Evolutionary conservation across 1,139 yeast species (phyloP).

Genomic region (Hyphopichia burtonii): DNA sequence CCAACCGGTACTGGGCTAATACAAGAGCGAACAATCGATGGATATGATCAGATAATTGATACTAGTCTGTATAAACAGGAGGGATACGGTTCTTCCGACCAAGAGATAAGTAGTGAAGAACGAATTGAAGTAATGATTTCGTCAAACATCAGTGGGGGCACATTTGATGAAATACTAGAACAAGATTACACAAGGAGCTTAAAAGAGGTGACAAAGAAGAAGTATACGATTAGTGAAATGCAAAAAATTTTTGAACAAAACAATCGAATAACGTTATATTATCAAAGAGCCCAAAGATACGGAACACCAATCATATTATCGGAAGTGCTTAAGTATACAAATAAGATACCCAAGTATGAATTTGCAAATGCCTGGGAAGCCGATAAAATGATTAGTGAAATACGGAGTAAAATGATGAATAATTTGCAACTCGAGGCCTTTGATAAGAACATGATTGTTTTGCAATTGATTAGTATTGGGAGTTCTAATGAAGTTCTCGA

Average conservation of each 20-base stretch:
- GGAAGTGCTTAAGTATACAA: conserved; percentile 9
- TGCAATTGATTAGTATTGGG: conserved; percentile 14
- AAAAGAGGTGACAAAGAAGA: not conserved
- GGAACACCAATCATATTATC: conserved; percentile 9
- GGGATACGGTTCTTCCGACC: too few relatives aligned
- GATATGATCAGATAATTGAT: conserved; percentile 1
- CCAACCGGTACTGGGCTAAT: conserved; percentile 10
- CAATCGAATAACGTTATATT: conserved; percentile 6
- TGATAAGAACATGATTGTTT: not conserved
- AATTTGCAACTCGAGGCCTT: conserved; percentile 4
- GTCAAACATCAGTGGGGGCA: conserved; percentile 13
- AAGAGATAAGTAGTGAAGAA: not conserved
- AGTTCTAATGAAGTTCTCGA: conserved; percentile 10
- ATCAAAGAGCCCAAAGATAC: not conserved
- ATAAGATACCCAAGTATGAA: conserved; percentile 10
- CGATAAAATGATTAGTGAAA: conserved; percentile 12
- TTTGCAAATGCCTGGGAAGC: conserved; percentile 15
- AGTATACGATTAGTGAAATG: conserved; percentile 12
- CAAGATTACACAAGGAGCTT: conserved; percentile 2
- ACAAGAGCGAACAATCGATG: conserved; percentile 2
- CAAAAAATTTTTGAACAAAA: conserved; percentile 9
- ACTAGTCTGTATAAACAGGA: not conserved
- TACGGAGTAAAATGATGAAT: conserved; percentile 7
- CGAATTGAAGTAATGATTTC: conserved; percentile 5
- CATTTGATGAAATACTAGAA: conserved; percentile 13